Evolutionary conservation across 2,329 filamentous ascomycete species (phyloP), one percentile per base, ranked within the genome.

Genomic region (Microdochium paspali): DNA sequence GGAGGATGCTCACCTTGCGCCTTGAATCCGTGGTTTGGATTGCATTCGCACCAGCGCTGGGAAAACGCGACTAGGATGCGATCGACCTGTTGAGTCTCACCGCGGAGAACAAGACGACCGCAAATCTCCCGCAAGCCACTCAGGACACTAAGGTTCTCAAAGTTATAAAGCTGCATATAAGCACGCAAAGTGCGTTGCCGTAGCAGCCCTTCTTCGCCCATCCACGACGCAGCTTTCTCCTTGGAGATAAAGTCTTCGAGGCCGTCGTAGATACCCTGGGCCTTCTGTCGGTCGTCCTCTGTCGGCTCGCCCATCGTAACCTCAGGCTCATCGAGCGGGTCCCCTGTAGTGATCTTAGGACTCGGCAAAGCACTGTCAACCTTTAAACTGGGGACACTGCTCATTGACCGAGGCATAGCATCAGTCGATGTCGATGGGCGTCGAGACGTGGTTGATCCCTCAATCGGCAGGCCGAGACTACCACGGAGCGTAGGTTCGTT

Each of bases 11-110:
- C 73, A 90, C 87, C 88, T 55, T 75, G 80, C 47, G 85, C 81
- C 66, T 93, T 96, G 74, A 97, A 98, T 13, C 91, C 90, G 65
- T 98, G 90, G 40, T 83, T 85, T 1, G 87, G 80, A 61, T 98
- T 98, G 72, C 90, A 96, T 55, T 87, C 80, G 63, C 89, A 95
- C 93, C 93, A 98, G 51, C 91, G 76, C 53, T 81, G 82, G 3
- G 93, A 88, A 58, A 97, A 91, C 20, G 87, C 85, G 58, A 94
- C 87, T 53, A 98, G 70, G 50, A 98, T 91, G 28, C 93, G 85
- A 63, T 98, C 93, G 20, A 98, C 88, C 65, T 98, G 91, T 66
- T 98, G 93, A 2, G 90, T 95, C 67, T 98, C 93, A 35, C 87
- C 93, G 55, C 87, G 87, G 49, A 98, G 74, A 4, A 93, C 76